These are phyloP conservation scores for Aspergillus conjunctus DNA, from an alignment of 495 filamentous ascomycete genomes.

Conservation along the genomic window DNA sequence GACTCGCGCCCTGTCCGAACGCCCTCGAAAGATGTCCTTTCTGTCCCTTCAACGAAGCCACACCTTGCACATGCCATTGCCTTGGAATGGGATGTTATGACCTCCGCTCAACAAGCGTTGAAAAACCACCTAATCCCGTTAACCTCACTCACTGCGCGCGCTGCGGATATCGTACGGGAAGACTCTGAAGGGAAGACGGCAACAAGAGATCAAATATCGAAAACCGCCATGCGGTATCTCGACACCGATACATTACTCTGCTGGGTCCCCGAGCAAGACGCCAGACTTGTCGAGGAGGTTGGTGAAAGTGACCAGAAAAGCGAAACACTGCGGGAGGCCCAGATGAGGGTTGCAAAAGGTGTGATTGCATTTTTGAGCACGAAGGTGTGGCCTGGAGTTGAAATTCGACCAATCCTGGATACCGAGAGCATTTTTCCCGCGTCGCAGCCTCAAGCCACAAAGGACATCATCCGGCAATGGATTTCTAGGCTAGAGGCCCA, in stretches of 20 bases:
- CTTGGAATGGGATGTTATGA: slow-evolving; percentile 87
- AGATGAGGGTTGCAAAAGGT: slow-evolving; percentile 63
- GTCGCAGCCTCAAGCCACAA: slow-evolving; percentile 68
- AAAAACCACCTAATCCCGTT: slow-evolving; percentile 82
- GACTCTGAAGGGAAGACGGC: slow-evolving; percentile 52
- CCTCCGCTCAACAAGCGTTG: slow-evolving; percentile 73
- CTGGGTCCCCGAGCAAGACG: slow-evolving; percentile 70
- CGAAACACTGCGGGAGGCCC: slow-evolving; percentile 69
- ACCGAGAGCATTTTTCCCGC: slow-evolving; percentile 69
- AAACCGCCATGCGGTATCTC: slow-evolving; percentile 77
- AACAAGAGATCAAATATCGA: slow-evolving; percentile 60
- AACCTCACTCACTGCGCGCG: slow-evolving; percentile 81
- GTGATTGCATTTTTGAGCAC: slow-evolving; percentile 70
- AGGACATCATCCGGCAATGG: slow-evolving; percentile 78
- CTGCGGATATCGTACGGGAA: slow-evolving; percentile 72
- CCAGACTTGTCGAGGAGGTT: slow-evolving; percentile 29
- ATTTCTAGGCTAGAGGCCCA: slow-evolving; percentile 66
- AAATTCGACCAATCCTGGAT: slow-evolving; percentile 75
- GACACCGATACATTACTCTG: slow-evolving; percentile 94
- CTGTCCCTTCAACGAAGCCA: slow-evolving; percentile 71
- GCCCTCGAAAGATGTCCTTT: slow-evolving; percentile 70
- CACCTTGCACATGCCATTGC: slow-evolving; percentile 86
- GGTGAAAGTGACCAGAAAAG: slow-evolving; percentile 31
- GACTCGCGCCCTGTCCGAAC: slow-evolving; percentile 79
- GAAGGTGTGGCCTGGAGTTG: slow-evolving; percentile 82